These are phyloP conservation scores for Chamaecrista fasciculata DNA, from an alignment of 306 rosid species.

Conservation along the genomic window DNA sequence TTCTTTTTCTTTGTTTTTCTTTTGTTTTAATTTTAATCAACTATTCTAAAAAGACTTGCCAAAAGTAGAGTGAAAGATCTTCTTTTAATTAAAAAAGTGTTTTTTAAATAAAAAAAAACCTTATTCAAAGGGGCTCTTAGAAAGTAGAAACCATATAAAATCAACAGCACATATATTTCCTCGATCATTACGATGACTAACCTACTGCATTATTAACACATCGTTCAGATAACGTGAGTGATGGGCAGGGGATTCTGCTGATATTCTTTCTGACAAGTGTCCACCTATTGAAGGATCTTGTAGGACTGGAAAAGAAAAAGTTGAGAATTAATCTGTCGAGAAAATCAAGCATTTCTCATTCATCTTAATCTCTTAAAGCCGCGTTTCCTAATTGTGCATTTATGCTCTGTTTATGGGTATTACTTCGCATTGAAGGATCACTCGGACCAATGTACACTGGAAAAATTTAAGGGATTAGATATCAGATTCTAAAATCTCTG, in stretches of 20 bases:
- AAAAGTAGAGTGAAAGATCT: too few species aligned
- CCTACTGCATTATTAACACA: conserved; percentile 66
- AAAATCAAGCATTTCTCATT: background rate
- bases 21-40: too few species aligned
- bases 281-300: conserved; percentile 79
- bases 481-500: background rate
- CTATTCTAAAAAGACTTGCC: too few species aligned
- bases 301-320: conserved; percentile 54
- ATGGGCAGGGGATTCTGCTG: conserved; percentile 86
- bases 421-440: background rate
- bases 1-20: too few species aligned
- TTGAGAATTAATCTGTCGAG: background rate
- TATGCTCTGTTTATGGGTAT: background rate
- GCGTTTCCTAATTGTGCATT: background rate
- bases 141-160: conserved; percentile 80
- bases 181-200: conserved; percentile 92
- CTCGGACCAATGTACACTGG: background rate
- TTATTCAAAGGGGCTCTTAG: too few species aligned
- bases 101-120: too few species aligned
- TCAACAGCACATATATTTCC: conserved; percentile 46
- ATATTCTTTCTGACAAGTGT: conserved; percentile 79
- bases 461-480: too few species aligned
- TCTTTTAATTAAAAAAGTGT: too few species aligned
- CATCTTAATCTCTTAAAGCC: too few species aligned
- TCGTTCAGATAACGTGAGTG: conserved; percentile 4